Evolutionary conservation across 1,284 basidiomycete species (phyloP), one percentile per base, ranked within the genome.

Genomic region (Wolfiporia cocos): DNA sequence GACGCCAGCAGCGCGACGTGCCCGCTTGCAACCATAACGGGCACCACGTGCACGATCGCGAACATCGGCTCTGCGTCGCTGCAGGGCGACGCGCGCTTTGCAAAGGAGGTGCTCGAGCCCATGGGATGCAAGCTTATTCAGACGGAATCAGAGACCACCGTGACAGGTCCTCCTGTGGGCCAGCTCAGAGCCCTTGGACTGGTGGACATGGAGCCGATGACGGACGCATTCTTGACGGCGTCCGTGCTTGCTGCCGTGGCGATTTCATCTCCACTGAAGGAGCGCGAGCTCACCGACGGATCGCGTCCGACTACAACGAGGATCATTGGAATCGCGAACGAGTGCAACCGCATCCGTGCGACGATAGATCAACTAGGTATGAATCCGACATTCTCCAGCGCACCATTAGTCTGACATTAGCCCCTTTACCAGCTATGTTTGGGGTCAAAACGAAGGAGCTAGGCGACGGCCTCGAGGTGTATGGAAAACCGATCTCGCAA

Each of bases 161-260:
- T 99, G 32, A 84, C 76, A 1, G 96, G 95, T 0, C 94, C 95
- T 2, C 81, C 86, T 1, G 64, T 82, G 17, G 91, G 92, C 2
- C 69, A 80, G 53, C 74, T 98, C 36, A 80, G 81, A 48, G 89
- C 90, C 5, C 74, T 97, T 39, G 91, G 91, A 30, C 74, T 84
- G 52, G 81, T 98, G 19, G 92, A 99, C 62, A 99, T 99, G 96
- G 93, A 97, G 66, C 83, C 87, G n/a, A 99, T 99, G 95, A 99
- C 96, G 9, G 95, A 99, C 62, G 95, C 94, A 5, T 99, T 99
- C 72, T 76, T 99, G 63, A 98, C 94, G 1, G 95, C 95, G 1
- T 86, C 81, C 6, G 92, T 87, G 2, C 70, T 99, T n/a, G 92
- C 92, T 38, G 94, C 95, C 41, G 88, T 95, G 18, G 91, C 91